These are phyloP conservation scores for Inga laurina DNA, from an alignment of 306 rosid genomes.

Conservation along the genomic window DNA sequence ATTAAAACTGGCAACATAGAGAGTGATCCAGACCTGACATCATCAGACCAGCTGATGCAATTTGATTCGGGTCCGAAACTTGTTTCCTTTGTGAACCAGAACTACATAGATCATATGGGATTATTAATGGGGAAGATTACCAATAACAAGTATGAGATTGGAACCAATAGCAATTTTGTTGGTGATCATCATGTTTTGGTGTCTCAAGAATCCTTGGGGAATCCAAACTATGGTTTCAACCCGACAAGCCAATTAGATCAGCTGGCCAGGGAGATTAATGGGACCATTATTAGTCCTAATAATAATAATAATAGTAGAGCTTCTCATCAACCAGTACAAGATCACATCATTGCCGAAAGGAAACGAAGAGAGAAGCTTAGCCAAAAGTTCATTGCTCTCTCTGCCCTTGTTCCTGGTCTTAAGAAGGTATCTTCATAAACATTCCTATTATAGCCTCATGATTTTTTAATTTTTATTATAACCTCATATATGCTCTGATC, in stretches of 20 bases:
- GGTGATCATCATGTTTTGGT: conserved; percentile 33
- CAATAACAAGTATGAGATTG: conserved; percentile 49
- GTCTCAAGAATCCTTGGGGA: background rate
- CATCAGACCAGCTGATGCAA: background rate
- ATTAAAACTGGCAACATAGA: conserved; percentile 32
- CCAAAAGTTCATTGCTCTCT: conserved; percentile 80
- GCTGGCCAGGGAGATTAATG: conserved; percentile 31
- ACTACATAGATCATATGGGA: conserved; percentile 56
- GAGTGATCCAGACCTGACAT: too few relatives aligned
- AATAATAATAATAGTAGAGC: conserved; percentile 28
- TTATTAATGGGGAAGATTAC: conserved; percentile 49
- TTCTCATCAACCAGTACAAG: conserved; percentile 61
- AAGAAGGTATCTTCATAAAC: conserved; percentile 60
- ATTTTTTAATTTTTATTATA: background rate
- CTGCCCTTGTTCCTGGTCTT: conserved; percentile 90
- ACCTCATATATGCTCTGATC: background rate
- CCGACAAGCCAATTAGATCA: conserved; percentile 34
- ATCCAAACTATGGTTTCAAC: conserved; percentile 40
- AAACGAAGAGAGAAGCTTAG: conserved; percentile 91
- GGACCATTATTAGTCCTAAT: conserved; percentile 39
- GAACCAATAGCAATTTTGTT: background rate
- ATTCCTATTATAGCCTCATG: background rate
- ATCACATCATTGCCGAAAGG: conserved; percentile 87
- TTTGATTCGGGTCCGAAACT: conserved; percentile 5
- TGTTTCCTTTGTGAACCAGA: conserved; percentile 52